Percentiles rank a stretch among this genome's conserved stretches.
These are phyloP conservation scores for Raffaelea ambrosiae DNA, from an alignment of 2,329 filamentous ascomycete genomes.

Conservation along the genomic window DNA sequence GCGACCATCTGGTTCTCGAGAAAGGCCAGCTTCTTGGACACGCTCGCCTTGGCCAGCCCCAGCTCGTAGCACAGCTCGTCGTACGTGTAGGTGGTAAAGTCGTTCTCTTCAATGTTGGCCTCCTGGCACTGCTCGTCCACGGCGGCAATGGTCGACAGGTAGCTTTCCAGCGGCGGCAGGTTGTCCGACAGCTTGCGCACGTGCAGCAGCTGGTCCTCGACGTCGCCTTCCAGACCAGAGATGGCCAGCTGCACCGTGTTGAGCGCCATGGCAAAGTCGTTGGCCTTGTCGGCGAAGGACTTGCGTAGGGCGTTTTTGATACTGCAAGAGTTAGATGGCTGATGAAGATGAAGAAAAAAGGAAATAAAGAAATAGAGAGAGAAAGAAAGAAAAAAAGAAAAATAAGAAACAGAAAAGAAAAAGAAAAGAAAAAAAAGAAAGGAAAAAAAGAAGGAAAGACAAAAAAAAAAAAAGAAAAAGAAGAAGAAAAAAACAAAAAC, in stretches of 20 bases:
- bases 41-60: constrained; percentile 79
- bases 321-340: too few species aligned
- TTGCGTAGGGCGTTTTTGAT: constrained; percentile 93
- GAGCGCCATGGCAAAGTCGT: constrained; percentile 90
- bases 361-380: not conserved
- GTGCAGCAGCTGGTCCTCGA: constrained; percentile 88
- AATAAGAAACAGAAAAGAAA: too few species aligned
- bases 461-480: too few species aligned
- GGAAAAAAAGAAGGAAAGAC: too few species aligned
- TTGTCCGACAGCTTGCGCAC: constrained; percentile 79
- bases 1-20: constrained; percentile 98
- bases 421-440: too few species aligned
- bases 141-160: constrained; percentile 76
- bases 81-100: constrained; percentile 98
- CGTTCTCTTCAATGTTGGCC: constrained; percentile 98
- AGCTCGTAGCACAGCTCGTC: constrained; percentile 94
- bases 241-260: constrained; percentile 94
- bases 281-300: constrained; percentile 95
- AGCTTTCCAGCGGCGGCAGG: constrained; percentile 81
- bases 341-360: not conserved
- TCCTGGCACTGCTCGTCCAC: constrained; percentile 86
- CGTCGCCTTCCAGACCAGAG: constrained; percentile 92
- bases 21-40: constrained; percentile 94
- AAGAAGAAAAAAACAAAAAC: too few species aligned
- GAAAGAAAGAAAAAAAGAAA: too few species aligned